phyloP scores from a whole-genome alignment of 2,329 filamentous ascomycete genomes.

The Pseudomassariella vexata region DNA sequence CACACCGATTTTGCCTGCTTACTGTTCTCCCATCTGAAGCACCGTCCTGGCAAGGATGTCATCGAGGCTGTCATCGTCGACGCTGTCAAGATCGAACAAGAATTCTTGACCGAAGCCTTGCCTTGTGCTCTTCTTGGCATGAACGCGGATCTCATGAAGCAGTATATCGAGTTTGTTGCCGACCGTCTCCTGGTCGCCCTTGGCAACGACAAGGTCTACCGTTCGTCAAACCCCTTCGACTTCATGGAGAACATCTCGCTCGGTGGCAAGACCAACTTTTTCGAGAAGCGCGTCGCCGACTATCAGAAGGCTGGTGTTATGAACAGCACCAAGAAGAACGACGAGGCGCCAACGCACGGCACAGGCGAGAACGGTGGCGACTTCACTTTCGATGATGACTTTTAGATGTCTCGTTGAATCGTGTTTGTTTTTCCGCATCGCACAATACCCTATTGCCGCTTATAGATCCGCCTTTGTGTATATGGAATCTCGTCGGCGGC shows the following conservation, averaged over 20 bases:
- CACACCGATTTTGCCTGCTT: constrained; percentile 99
- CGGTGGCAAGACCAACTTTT: constrained; percentile 99
- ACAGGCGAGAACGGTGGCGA: constrained; percentile 65
- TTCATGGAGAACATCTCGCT: constrained; percentile 99
- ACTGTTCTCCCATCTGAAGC: constrained; percentile 93
- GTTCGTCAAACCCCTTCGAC: constrained; percentile 92
- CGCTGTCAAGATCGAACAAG: constrained; percentile 90
- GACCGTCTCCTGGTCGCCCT: constrained; percentile 90
- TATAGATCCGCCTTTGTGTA: constrained; percentile 9
- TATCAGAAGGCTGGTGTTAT: constrained; percentile 99
- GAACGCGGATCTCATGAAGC: constrained; percentile 96
- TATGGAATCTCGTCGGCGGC: constrained; percentile 4
- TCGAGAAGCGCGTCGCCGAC: constrained; percentile 98
- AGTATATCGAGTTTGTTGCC: constrained; percentile 99
- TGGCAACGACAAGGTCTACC: constrained; percentile 92
- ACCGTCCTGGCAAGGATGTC: constrained; percentile 76
- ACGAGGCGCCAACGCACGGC: constrained; percentile 43
- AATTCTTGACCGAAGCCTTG: constrained; percentile 94
- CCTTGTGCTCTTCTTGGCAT: constrained; percentile 92
- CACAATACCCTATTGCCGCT: constrained; percentile 20
- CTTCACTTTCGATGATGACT: constrained; percentile 95
- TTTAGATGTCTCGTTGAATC: constrained; percentile 50
- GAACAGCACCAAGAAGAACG: constrained; percentile 75
- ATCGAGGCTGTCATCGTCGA: constrained; percentile 89
- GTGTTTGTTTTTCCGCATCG: constrained; percentile 11